Percentiles rank a stretch among this genome's conserved stretches.
phyloP scores from a whole-genome alignment of 2,329 filamentous ascomycete genomes.

The Teratosphaeria nubilosa region DNA sequence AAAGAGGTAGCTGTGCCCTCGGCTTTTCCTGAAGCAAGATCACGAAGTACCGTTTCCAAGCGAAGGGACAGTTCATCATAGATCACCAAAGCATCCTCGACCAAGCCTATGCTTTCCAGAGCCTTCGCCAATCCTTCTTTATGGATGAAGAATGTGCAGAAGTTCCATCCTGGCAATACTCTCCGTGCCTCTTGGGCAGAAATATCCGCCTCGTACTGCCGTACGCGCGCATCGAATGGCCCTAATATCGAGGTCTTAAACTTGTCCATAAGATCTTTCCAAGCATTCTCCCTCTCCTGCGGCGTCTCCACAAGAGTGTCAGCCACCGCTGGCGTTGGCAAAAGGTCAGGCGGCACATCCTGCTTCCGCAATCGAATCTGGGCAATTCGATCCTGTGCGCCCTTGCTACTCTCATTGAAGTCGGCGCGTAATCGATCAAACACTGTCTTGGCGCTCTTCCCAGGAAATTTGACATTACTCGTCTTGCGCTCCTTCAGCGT shows the following conservation, averaged over 20 bases:
- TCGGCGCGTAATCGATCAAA: conserved; percentile 83
- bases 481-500: conserved; percentile 55
- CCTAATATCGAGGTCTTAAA: conserved; percentile 77
- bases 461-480: conserved; percentile 62
- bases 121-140: conserved; percentile 91
- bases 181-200: conserved; percentile 85
- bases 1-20: conserved; percentile 64
- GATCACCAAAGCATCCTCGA: conserved; percentile 87
- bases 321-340: conserved; percentile 34
- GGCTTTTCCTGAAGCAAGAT: conserved; percentile 52
- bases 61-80: conserved; percentile 91
- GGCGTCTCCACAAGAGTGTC: conserved; percentile 56
- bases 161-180: conserved; percentile 89
- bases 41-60: conserved; percentile 69
- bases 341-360: conserved; percentile 34
- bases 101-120: conserved; percentile 90
- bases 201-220: conserved; percentile 95
- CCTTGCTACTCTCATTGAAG: conserved; percentile 72
- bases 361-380: conserved; percentile 65
- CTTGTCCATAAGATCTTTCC: conserved; percentile 74
- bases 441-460: conserved; percentile 67
- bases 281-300: conserved; percentile 70
- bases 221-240: conserved; percentile 83
- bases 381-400: conserved; percentile 63
- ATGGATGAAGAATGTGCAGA: conserved; percentile 96